Evolutionary conservation across 495 filamentous ascomycete species (phyloP).

Genomic region (Xylaria venustula): DNA sequence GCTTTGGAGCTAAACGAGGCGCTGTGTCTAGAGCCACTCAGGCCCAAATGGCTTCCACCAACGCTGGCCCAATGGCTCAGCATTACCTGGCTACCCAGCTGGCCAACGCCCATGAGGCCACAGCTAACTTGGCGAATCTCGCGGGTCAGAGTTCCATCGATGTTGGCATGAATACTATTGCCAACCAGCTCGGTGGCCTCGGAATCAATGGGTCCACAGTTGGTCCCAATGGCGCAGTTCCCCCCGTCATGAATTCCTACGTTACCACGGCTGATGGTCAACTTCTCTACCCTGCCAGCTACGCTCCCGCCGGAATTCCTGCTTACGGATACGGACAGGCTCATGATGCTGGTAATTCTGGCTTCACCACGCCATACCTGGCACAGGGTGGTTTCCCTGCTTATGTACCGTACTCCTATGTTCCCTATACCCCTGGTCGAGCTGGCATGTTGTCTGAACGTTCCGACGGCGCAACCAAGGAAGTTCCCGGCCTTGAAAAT

Average conservation of each 20-base stretch:
- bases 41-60: slow-evolving; percentile 7
- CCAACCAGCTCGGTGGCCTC: slow-evolving; percentile 29
- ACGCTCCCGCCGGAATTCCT: slow-evolving; percentile 24
- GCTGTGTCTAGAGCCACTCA: slow-evolving; percentile 1
- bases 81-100: slow-evolving; percentile 17
- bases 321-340: slow-evolving; percentile 26
- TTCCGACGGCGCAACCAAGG: slow-evolving; percentile 39
- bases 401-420: slow-evolving; percentile 31
- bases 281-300: slow-evolving; percentile 31
- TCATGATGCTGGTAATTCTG: slow-evolving; percentile 21
- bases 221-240: slow-evolving; percentile 6
- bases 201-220: slow-evolving; percentile 23
- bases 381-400: slow-evolving; percentile 20
- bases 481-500: slow-evolving; percentile 58
- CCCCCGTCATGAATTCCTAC: slow-evolving; percentile 23
- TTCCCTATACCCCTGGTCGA: slow-evolving; percentile 52
- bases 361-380: slow-evolving; percentile 21
- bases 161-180: slow-evolving; percentile 26
- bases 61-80: slow-evolving; percentile 8
- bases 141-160: slow-evolving; percentile 19
- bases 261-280: slow-evolving; percentile 37
- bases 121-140: slow-evolving; percentile 12
- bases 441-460: slow-evolving; percentile 36
- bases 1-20: slow-evolving; percentile 12
- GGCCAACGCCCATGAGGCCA: slow-evolving; percentile 10